phyloP scores from a whole-genome alignment of 139 green algal species.

The Raphidocelis subcapitata region DNA sequence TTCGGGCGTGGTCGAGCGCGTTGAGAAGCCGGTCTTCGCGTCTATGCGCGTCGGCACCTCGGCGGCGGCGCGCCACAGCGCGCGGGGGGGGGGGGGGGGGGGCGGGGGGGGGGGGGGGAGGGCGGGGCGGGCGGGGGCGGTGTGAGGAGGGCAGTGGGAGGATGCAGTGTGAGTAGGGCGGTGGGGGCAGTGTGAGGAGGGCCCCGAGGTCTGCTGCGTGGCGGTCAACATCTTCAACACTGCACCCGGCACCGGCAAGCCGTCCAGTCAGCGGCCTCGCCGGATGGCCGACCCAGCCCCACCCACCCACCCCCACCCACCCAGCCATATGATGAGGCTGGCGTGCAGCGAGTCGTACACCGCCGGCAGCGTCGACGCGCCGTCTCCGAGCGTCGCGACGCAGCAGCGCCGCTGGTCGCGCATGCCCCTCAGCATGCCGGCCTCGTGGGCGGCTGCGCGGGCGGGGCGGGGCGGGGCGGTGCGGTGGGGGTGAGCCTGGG shows the following conservation, averaged over 20 bases:
- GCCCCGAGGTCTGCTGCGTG: too few relatives aligned
- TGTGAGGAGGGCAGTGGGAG: too few relatives aligned
- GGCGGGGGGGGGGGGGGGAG: too few relatives aligned
- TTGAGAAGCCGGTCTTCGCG: not conserved
- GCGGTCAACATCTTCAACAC: too few relatives aligned
- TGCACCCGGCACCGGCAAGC: too few relatives aligned
- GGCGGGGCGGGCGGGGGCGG: too few relatives aligned
- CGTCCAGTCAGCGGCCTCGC: too few relatives aligned
- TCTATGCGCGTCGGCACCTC: conserved; percentile 24
- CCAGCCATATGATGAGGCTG: conserved; percentile 39
- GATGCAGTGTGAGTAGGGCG: too few relatives aligned
- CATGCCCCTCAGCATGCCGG: conserved; percentile 32
- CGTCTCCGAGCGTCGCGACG: conserved; percentile 24
- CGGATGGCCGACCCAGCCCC: too few relatives aligned
- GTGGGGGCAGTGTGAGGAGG: too few relatives aligned
- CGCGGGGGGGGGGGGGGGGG: too few relatives aligned
- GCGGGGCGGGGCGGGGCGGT: not conserved
- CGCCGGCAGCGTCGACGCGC: not conserved
- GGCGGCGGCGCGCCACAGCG: conserved; percentile 7
- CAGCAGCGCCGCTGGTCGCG: conserved; percentile 32
- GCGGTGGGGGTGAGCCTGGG: too few relatives aligned
- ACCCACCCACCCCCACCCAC: conserved; percentile 17
- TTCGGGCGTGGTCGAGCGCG: conserved; percentile 11
- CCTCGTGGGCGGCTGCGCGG: conserved; percentile 20
- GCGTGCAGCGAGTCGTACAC: conserved; percentile 24